Conservation (phyloP, 2,329 filamentous ascomycete species). For the Talaromyces sp. region DNA sequence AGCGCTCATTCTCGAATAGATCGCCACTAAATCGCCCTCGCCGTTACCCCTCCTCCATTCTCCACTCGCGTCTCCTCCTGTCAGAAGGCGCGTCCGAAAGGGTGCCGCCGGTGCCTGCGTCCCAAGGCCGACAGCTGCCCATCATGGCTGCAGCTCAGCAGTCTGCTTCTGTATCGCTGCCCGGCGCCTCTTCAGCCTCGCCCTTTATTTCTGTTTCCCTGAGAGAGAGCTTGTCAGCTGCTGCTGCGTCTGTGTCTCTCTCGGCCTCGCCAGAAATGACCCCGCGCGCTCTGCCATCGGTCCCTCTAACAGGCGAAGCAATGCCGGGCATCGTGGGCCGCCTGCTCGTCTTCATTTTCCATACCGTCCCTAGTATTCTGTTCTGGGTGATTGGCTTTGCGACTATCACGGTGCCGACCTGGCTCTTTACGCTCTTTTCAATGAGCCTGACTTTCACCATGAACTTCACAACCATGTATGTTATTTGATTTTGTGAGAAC, state of each 20-base stretch:
- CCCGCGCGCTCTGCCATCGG: constrained; percentile 19
- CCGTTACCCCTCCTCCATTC: not conserved
- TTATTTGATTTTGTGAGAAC: not conserved
- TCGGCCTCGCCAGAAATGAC: constrained; percentile 8
- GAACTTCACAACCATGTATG: constrained; percentile 93
- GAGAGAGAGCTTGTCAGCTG: not conserved
- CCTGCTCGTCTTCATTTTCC: constrained; percentile 44
- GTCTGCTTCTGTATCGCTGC: not conserved
- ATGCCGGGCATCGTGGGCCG: constrained; percentile 43
- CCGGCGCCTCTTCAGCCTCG: not conserved
- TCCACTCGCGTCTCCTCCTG: not conserved
- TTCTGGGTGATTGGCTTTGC: constrained; percentile 81
- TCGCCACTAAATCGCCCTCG: not conserved
- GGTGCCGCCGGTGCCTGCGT: not conserved
- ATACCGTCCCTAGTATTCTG: constrained; percentile 51
- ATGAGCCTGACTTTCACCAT: constrained; percentile 95
- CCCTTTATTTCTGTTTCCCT: not conserved
- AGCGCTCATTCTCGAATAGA: not conserved
- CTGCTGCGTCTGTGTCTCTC: not conserved
- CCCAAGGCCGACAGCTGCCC: not conserved
- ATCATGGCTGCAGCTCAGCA: constrained; percentile 1
- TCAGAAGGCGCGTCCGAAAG: not conserved
- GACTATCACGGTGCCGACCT: constrained; percentile 82
- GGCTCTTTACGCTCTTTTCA: constrained; percentile 84
- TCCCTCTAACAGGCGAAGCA: constrained; percentile 25